These are phyloP conservation scores for Daldinia sp. DNA, from an alignment of 2,329 filamentous ascomycete genomes.

Conservation along the genomic window DNA sequence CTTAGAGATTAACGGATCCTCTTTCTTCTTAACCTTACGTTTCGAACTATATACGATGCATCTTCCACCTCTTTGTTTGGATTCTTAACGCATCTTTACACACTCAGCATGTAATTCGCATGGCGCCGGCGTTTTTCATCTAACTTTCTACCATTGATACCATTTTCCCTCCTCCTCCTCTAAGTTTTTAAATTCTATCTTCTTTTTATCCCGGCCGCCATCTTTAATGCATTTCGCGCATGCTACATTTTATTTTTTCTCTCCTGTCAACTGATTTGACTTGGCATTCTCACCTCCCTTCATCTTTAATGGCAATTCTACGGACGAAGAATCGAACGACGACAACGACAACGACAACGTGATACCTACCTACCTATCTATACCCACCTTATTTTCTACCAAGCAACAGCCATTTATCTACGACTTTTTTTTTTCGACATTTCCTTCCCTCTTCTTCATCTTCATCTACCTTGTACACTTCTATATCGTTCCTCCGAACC, in stretches of 20 bases:
- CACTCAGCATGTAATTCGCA: conserved; percentile 52
- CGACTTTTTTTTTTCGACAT: background rate
- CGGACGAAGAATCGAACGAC: background rate
- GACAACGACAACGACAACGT: background rate
- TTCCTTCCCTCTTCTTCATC: conserved; percentile 2
- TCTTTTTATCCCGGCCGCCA: conserved; percentile 23
- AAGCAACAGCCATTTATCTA: conserved; percentile 6
- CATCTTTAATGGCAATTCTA: conserved; percentile 6
- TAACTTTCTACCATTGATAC: conserved; percentile 44
- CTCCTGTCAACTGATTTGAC: background rate
- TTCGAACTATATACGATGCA: conserved; percentile 43
- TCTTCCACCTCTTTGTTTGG: conserved; percentile 26
- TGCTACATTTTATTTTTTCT: background rate
- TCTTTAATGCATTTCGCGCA: conserved; percentile 15
- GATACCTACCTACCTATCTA: background rate
- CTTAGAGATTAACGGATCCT: conserved; percentile 2
- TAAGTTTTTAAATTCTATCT: background rate
- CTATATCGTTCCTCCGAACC: conserved; percentile 35
- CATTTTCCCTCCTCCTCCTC: conserved; percentile 39
- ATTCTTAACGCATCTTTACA: conserved; percentile 29
- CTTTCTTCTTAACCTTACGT: conserved; percentile 18
- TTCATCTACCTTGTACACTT: conserved; percentile 46
- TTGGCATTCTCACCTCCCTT: background rate
- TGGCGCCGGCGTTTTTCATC: conserved; percentile 52
- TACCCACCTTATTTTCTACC: conserved; percentile 9